Conservation (phyloP, 371 early-diverging fungal species). For the Scutellospora calospora region DNA sequence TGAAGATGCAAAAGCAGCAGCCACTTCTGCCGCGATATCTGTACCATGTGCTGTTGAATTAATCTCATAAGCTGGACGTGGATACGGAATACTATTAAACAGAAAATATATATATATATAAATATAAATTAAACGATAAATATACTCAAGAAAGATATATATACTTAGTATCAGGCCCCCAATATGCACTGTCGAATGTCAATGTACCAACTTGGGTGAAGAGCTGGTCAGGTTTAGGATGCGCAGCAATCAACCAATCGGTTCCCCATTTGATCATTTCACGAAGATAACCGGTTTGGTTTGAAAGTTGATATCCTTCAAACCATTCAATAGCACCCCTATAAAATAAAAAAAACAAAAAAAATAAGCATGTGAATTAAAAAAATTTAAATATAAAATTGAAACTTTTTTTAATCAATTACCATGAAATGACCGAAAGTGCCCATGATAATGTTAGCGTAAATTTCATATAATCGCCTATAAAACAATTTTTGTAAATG, state of each 20-base stretch:
- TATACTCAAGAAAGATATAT: not conserved
- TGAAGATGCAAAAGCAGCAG: constrained; percentile 68
- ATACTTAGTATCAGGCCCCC: constrained; percentile 52
- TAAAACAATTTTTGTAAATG: constrained; percentile 42
- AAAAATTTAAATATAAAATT: no score
- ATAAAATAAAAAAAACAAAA: constrained; percentile 42
- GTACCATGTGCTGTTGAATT: constrained; percentile 62
- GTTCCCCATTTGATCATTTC: constrained; percentile 70
- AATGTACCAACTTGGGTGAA: constrained; percentile 53
- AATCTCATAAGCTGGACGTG: constrained; percentile 66
- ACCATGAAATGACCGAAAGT: not conserved
- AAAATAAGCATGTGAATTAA: no score
- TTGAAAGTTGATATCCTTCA: constrained; percentile 63
- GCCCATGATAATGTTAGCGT: constrained; percentile 63
- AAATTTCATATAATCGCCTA: constrained; percentile 70
- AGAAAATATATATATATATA: no score
- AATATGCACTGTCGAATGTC: constrained; percentile 52
- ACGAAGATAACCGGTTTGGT: constrained; percentile 57
- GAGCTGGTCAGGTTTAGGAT: constrained; percentile 57
- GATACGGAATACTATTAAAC: constrained; percentile 54
- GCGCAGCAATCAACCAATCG: constrained; percentile 70
- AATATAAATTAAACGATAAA: no score
- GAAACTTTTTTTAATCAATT: no score
- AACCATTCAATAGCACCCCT: constrained; percentile 61
- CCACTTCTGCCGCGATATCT: constrained; percentile 64